A percentile compares a stretch with the other conserved stretches of the same genome.
Evolutionary conservation across 192 early-diverging fungal species (phyloP).

Genomic region (Gonapodya prolifera): DNA sequence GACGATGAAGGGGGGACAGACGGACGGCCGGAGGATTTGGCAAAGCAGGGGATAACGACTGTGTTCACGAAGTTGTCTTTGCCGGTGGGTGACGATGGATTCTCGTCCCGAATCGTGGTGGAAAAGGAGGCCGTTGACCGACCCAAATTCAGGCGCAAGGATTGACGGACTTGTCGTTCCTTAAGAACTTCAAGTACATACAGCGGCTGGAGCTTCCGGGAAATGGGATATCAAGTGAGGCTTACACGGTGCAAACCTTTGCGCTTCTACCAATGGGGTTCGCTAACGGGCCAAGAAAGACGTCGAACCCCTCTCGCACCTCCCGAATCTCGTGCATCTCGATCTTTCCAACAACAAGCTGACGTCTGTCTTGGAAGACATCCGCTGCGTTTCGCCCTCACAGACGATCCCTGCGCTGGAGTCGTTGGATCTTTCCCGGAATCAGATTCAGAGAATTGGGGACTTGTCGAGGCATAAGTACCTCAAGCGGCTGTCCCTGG

Average conservation of each 20-base stretch:
- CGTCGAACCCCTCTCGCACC: background rate
- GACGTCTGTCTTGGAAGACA: constrained; percentile 8
- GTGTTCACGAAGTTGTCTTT: background rate
- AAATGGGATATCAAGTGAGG: background rate
- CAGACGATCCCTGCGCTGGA: constrained; percentile 37
- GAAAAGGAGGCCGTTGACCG: too few relatives aligned
- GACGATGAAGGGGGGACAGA: background rate
- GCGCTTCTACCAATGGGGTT: too few relatives aligned
- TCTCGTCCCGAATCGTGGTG: too few relatives aligned
- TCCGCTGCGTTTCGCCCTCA: constrained; percentile 18
- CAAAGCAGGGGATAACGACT: background rate
- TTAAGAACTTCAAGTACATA: background rate
- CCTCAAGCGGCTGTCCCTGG: constrained; percentile 30
- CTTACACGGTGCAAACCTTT: too few relatives aligned
- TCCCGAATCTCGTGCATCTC: constrained; percentile 27
- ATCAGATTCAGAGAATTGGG: constrained; percentile 27
- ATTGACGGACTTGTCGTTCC: background rate
- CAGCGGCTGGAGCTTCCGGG: background rate
- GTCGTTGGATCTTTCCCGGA: constrained; percentile 30
- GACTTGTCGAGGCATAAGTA: constrained; percentile 22
- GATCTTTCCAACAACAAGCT: constrained; percentile 40
- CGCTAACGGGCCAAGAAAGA: too few relatives aligned
- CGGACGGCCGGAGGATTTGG: background rate
- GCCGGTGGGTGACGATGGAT: background rate
- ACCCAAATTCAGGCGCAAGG: background rate